A percentile compares a stretch with the other conserved stretches of the same genome.
phyloP scores from a whole-genome alignment of 2,329 filamentous ascomycete species.

The Cladosporium sp. region DNA sequence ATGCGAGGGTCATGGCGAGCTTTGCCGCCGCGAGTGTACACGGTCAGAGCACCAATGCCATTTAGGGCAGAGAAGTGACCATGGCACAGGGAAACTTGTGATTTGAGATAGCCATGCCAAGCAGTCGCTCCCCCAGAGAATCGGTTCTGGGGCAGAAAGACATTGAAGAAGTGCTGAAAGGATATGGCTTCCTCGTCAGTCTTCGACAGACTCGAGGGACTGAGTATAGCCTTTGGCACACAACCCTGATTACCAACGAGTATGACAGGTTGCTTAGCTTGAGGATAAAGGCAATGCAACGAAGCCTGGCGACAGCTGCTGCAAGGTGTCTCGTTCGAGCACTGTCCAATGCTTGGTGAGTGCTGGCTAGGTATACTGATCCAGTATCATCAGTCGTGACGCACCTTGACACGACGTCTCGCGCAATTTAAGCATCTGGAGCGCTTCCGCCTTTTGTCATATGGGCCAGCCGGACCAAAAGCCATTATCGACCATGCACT shows the following conservation, averaged over 20 bases:
- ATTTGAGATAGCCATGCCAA: background rate
- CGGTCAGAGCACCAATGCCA: background rate
- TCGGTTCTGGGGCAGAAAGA: background rate
- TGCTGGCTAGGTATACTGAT: background rate
- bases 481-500: background rate
- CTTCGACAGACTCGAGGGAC: background rate
- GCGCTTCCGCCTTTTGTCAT: background rate
- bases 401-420: background rate
- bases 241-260: background rate
- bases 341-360: background rate
- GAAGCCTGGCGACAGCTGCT: background rate
- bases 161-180: background rate
- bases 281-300: background rate
- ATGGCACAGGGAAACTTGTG: background rate
- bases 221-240: background rate
- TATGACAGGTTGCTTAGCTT: background rate
- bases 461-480: background rate
- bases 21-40: background rate
- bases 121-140: background rate
- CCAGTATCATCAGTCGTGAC: background rate
- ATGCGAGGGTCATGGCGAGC: background rate
- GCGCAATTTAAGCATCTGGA: background rate
- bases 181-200: background rate
- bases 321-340: background rate
- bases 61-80: background rate